Evolutionary conservation across 2,329 filamentous ascomycete genomes (phyloP).

Genomic region (Metarhizium rileyi): DNA sequence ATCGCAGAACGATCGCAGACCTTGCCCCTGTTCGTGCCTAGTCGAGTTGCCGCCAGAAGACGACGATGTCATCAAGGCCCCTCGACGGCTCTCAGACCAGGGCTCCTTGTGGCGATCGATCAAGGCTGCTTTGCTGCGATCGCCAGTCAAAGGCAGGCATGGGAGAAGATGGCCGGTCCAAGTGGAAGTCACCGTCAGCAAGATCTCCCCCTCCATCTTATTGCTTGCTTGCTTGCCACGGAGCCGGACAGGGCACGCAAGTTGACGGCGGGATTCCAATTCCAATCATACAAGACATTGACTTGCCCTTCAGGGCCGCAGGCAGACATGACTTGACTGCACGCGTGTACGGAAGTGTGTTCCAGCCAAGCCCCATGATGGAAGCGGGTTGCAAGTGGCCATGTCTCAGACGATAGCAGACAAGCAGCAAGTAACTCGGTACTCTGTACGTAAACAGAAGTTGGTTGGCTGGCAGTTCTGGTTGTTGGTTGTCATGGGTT

Average conservation of each 20-base stretch:
- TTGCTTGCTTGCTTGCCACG: too few relatives aligned
- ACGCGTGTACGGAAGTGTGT: too few relatives aligned
- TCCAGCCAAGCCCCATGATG: too few relatives aligned
- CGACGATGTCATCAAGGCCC: constrained; percentile 1
- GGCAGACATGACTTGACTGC: neutral
- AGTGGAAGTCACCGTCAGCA: too few relatives aligned
- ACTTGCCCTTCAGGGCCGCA: neutral
- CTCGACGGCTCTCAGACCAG: neutral
- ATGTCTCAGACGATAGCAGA: constrained; percentile 5
- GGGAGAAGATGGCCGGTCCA: too few relatives aligned
- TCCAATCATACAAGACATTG: constrained; percentile 1
- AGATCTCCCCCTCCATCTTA: neutral
- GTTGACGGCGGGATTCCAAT: neutral
- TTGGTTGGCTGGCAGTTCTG: neutral
- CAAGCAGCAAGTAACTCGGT: too few relatives aligned
- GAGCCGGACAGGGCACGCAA: neutral
- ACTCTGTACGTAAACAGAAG: too few relatives aligned
- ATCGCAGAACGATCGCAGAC: constrained; percentile 1
- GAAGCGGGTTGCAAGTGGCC: too few relatives aligned
- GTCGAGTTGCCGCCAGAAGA: constrained; percentile 1
- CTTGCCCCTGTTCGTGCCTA: neutral
- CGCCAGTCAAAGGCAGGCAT: neutral
- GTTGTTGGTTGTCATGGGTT: constrained; percentile 2
- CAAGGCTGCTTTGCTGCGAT: neutral
- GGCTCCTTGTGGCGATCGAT: neutral